phyloP scores from a whole-genome alignment of 129 eudicot species.

The carrot (Daucus carota) region DH1_v3.0 NC_030385.2:3458001-3458500 shows the following conservation, averaged over 20 bases:
- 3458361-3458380: too few species aligned
- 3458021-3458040: not conserved
- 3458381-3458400: too few species aligned
- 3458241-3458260: not conserved
- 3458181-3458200: not conserved
- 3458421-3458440: not conserved
- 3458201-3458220: not conserved
- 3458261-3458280: not conserved
- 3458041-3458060: not conserved
- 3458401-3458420: too few species aligned
- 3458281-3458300: not conserved
- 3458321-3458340: not conserved
- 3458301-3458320: not conserved
- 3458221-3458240: not conserved
- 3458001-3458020: not conserved
- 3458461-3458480: slow-evolving; percentile 1
- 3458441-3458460: not conserved
- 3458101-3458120: not conserved
- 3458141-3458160: not conserved
- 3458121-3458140: not conserved
- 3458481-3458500: not conserved
- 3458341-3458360: too few species aligned
- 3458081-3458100: not conserved
- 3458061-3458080: not conserved
- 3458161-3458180: not conserved